Evolutionary conservation across 805 yeast species (phyloP), one percentile per base, ranked within the genome.

Genomic region (Saccharomycopsis malanga): DNA sequence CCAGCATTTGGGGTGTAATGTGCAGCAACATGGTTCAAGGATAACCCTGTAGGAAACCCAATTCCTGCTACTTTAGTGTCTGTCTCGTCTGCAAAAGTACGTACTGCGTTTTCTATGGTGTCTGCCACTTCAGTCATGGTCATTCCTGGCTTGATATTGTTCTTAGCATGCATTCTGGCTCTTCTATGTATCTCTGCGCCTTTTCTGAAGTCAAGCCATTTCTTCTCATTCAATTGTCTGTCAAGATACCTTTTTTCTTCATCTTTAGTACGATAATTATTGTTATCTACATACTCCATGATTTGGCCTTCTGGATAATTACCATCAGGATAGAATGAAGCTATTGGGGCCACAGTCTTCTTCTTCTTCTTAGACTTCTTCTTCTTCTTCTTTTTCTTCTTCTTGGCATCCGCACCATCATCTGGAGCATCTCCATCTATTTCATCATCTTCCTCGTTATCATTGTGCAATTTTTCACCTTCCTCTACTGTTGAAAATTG

Each of bases 1-100:
- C 96, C 96, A 4, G 91, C 83, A 67, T 93, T 93, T 12, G 98
- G 98, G 0, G 98, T 91, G 66, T 88, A 93, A 63, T 93, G 99
- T 0, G 98, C 98, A 22, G 99, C 99, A 61, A 87, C 82, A 61
- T 88, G 85, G 66, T 93, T 93, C 54, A 91, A 65, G 1, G 96
- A 87, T 34, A 93, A 74, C 50, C 99, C 99, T n/a, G 97, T 88
- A 43, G 99, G 99, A 74, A 93, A 93, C 4, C 98, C 99, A 58
- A 89, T 79, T 34, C 99, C 99, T 15, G 87, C 93, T 22, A 67
- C 63, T 41, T 61, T 61, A 37, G 79, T 72, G 57, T 80, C 83
- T 1, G 34, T 7, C 27, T 64, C 62, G 45, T 70, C 71, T 14
- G 88, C 74, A 57, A 82, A 78, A 3, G 79, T 75, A 57, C 98